Base-by-base conservation (phyloP, 169 alveolate species). In the Eimeria praecox region DNA sequence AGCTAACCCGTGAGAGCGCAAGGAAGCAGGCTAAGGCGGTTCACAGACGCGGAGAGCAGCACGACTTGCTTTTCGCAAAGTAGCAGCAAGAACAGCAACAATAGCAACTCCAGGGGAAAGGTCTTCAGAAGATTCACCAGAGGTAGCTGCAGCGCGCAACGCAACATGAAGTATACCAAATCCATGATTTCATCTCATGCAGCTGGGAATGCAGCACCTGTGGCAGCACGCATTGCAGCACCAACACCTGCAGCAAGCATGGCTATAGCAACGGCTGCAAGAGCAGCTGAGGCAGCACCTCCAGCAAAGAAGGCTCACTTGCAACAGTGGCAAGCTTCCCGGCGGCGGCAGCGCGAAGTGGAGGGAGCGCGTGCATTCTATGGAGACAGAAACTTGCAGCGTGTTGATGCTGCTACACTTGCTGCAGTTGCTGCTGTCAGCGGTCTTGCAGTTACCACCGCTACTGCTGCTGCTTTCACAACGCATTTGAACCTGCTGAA, bases 1-100 rank as follows among this genome's bases (percentile, higher is more conserved):
- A 49, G 75, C 91, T 83, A 38, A 83, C 91, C 91, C n/a, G 91
- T 83, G 77, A 83, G 77, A 35, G 75, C 75, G 77, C 91, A 83
- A 35, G 91, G 91, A 24, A 83, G 56, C 75, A 83, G 77, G 91
- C 91, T 54, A 20, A 83, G 91, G 62, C 91, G 71, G 77, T 83
- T 83, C 54, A 83, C 77, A 83, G 91, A 83, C 22, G 91, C 54
- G 77, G 91, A 83, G 91, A 83, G 91, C 77, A 83, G 49, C 49
- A 83, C 91, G 49, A 83, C n/a, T 35, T 83, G 91, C 54, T 83
- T 83, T 38, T 83, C 91, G 91, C 91, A 83, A 49, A 83, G 56
- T 77, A 83, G 49, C 77, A 83, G 49, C 62, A 83, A 38, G 52
- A 83, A 56, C 69, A 83, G 44, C 54, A 83, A 33, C 35, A 83